These are phyloP conservation scores for Geranium incanum DNA, from an alignment of 441 rosid species.

Conservation along the genomic window DNA sequence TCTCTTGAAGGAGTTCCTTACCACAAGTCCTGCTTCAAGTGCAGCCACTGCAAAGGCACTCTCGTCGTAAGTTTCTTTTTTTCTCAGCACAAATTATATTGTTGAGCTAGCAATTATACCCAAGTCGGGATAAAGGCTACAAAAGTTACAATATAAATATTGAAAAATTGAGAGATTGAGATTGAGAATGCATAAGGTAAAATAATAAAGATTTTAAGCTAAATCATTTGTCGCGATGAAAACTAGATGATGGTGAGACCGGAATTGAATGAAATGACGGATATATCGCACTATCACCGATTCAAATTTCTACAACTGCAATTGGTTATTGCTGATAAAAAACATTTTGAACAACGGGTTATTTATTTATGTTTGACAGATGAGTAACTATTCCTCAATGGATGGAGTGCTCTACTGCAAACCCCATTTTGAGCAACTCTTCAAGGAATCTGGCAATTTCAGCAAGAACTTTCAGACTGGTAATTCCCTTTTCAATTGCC, in stretches of 20 bases:
- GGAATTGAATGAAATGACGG: too few relatives aligned
- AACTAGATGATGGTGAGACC: too few relatives aligned
- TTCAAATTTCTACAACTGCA: too few relatives aligned
- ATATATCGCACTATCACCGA: too few relatives aligned
- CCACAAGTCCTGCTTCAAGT: conserved; percentile 87
- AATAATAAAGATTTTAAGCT: too few relatives aligned
- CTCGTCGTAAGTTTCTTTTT: conserved; percentile 49
- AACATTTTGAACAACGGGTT: too few relatives aligned
- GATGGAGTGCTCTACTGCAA: conserved; percentile 91
- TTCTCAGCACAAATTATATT: neutral
- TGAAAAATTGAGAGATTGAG: too few relatives aligned
- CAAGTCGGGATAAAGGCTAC: too few relatives aligned
- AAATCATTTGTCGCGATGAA: too few relatives aligned
- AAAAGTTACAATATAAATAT: too few relatives aligned
- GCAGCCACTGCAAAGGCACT: conserved; percentile 90
- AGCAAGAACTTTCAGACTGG: conserved; percentile 86
- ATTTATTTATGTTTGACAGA: conserved; percentile 28
- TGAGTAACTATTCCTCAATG: conserved; percentile 95
- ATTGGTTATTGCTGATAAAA: neutral
- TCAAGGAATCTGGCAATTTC: conserved; percentile 91
- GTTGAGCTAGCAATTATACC: too few relatives aligned
- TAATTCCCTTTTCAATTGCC: conserved; percentile 13
- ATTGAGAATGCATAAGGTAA: too few relatives aligned
- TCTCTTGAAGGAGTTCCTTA: conserved; percentile 82
- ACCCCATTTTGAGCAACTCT: conserved; percentile 89